Base-by-base conservation (phyloP, 495 filamentous ascomycete species). In the Tuber indicum region DNA sequence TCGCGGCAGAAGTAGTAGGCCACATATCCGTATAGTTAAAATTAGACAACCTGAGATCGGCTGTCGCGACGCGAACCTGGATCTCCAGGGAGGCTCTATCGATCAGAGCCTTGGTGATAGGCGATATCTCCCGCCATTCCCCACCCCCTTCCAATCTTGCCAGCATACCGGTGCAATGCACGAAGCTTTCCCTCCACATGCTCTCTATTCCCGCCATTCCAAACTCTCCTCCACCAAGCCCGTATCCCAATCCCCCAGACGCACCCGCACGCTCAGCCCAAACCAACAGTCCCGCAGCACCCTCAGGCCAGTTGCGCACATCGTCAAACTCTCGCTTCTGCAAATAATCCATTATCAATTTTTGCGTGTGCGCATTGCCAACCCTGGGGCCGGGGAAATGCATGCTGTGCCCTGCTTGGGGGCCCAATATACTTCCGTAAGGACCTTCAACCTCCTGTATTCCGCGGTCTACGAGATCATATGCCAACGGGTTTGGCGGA, bases 1-100 rank as follows among this genome's bases (percentile, higher is more conserved):
- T 80, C 32, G 84, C 75, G 0, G 79, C 78, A 10, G 75, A 82
- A 39, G 80, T 81, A 21, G 74, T 72, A 39, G 87, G 87, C 91
- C 91, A 93, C 84, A 92, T 88, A 69, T 91, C 89, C 12, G 79
- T 79, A 80, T 89, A 92, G 70, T 90, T 87, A 79, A 92, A 93
- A 12, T 84, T 84, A 0, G 84, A 81, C 26, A 93, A 85, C 45
- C 87, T 87, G 66, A 87, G 86, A 83, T 92, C 90, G 16, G 90
- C 90, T 1, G 87, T 86, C 69, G 90, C 86, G 8, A 91, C 85
- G 17, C 88, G 88, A 23, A 92, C 86, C 78, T 91, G 88, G 14
- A 90, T 87, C 77, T 91, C 87, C 45, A 92, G 86, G 75, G 84
- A 88, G 4, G 88, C 89, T 26, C 89, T 86, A 58, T 91, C 89